Evolutionary conservation across 2,329 filamentous ascomycete genomes (phyloP).

Genomic region (Onygena corvina): DNA sequence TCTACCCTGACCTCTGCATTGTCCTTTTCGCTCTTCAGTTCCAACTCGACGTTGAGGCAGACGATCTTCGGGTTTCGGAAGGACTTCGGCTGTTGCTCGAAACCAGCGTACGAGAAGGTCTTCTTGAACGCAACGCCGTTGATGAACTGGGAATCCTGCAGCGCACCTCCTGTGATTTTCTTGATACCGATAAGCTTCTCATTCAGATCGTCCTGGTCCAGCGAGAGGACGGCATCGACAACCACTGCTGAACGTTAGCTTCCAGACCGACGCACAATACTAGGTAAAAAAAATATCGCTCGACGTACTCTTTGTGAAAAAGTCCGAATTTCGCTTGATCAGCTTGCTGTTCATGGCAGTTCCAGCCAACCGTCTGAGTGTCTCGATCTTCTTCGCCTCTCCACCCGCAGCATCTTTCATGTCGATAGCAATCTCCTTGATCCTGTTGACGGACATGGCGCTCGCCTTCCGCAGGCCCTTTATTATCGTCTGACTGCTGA

Average conservation of each 20-base stretch:
- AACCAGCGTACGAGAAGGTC: constrained; percentile 97
- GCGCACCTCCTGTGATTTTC: constrained; percentile 90
- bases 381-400: constrained; percentile 82
- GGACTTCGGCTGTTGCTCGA: constrained; percentile 95
- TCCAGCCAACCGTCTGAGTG: constrained; percentile 73
- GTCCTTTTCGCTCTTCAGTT: constrained; percentile 98
- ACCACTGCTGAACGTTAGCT: constrained; percentile 56
- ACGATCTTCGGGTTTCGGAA: constrained; percentile 94
- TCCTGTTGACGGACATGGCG: constrained; percentile 90
- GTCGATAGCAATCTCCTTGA: constrained; percentile 85
- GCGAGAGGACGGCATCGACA: constrained; percentile 85
- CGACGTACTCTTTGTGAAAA: constrained; percentile 86
- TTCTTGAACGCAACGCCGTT: constrained; percentile 99
- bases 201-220: constrained; percentile 94
- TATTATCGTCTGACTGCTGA: constrained; percentile 94
- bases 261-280: constrained; percentile 11
- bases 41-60: constrained; percentile 92
- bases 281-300: background rate
- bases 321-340: constrained; percentile 90
- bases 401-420: constrained; percentile 57
- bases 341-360: constrained; percentile 99
- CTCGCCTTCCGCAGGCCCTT: constrained; percentile 86
- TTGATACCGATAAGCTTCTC: constrained; percentile 97
- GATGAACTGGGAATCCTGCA: constrained; percentile 92
- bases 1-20: constrained; percentile 97